phyloP scores from a whole-genome alignment of 148 eudicot species.

The Drosera capensis region DNA sequence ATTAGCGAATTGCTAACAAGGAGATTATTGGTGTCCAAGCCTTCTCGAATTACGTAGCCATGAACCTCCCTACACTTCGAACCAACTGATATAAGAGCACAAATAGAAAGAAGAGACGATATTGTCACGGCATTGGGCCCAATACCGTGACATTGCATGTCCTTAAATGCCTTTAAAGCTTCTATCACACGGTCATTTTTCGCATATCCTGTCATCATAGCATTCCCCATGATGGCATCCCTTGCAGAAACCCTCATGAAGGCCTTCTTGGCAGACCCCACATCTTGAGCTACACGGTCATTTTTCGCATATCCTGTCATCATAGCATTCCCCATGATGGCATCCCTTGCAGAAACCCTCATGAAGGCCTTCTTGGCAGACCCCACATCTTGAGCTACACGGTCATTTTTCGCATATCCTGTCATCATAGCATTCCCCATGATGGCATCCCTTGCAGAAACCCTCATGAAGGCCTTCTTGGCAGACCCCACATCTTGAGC shows the following conservation, averaged over 20 bases:
- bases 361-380: background rate
- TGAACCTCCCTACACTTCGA: constrained; percentile 22
- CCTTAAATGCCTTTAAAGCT: constrained; percentile 13
- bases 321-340: background rate
- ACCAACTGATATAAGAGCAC: constrained; percentile 7
- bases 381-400: constrained; percentile 2
- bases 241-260: constrained; percentile 14
- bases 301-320: background rate
- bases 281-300: no score
- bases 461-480: no score
- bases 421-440: no score
- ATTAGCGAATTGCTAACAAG: constrained; percentile 21
- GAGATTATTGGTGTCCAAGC: constrained; percentile 12
- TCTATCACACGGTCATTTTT: constrained; percentile 14
- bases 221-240: constrained; percentile 26
- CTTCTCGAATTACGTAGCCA: constrained; percentile 17
- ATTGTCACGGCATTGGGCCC: constrained; percentile 19
- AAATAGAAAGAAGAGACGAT: constrained; percentile 11
- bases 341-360: background rate
- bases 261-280: constrained; percentile 10
- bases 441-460: no score
- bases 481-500: no score
- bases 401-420: no score
- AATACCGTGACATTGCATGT: constrained; percentile 21
- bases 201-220: constrained; percentile 25